Percentiles rank a stretch among this genome's conserved stretches.
These are phyloP conservation scores for Eucalyptus dawsonii DNA, from an alignment of 345 rosid species.

Conservation along the genomic window DNA sequence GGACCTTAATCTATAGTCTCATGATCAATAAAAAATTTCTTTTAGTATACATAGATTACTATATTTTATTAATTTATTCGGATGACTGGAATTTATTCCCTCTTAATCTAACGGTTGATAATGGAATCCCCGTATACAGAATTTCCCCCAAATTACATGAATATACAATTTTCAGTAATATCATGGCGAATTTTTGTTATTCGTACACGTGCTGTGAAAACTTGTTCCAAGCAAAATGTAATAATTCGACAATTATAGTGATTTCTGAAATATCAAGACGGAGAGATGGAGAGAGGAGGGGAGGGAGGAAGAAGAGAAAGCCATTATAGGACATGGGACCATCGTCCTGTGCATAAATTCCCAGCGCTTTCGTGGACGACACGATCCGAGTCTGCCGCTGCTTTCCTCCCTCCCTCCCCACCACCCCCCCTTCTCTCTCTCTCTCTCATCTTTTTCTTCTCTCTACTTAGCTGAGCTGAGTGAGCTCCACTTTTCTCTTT, in stretches of 20 bases:
- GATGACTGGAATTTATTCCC: background rate
- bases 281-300: background rate
- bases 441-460: background rate
- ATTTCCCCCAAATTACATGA: background rate
- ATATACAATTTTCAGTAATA: background rate
- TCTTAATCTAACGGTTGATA: background rate
- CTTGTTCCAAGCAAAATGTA: background rate
- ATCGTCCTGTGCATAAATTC: slow-evolving; percentile 60
- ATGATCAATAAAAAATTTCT: background rate
- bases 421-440: background rate
- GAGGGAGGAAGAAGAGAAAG: background rate
- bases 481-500: background rate
- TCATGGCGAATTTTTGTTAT: background rate
- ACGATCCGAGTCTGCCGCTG: slow-evolving; percentile 77
- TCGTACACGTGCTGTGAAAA: background rate
- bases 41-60: background rate
- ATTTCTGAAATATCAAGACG: background rate
- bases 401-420: background rate
- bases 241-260: background rate
- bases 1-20: background rate
- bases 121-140: background rate
- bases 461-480: background rate
- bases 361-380: slow-evolving; percentile 82
- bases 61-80: background rate
- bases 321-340: slow-evolving; percentile 41